These are phyloP conservation scores for Endoconidiophora polonica DNA, from an alignment of 2,329 filamentous ascomycete genomes.

Conservation along the genomic window DNA sequence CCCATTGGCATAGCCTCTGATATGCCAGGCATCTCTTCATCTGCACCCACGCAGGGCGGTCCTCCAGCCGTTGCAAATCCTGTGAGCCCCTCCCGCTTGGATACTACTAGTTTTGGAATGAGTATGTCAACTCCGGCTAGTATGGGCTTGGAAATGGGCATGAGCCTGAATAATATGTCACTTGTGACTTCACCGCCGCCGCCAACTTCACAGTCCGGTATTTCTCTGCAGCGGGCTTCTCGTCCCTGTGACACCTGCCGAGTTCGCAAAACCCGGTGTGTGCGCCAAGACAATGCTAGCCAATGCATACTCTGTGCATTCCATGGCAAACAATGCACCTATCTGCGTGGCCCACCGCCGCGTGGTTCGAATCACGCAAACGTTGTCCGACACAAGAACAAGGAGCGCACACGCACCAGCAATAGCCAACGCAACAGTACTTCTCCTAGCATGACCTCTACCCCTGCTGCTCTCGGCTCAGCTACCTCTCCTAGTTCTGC, in stretches of 20 bases:
- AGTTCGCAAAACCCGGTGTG: slow-evolving; percentile 48
- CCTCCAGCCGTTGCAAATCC: neutral
- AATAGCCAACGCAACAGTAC: slow-evolving; percentile 10
- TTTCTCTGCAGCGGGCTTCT: slow-evolving; percentile 8
- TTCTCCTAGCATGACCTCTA: slow-evolving; percentile 1
- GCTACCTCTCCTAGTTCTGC: slow-evolving; percentile 1
- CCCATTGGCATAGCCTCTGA: neutral
- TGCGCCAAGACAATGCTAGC: slow-evolving; percentile 40
- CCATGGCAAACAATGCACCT: slow-evolving; percentile 51
- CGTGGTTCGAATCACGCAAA: slow-evolving; percentile 17
- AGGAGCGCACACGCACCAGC: slow-evolving; percentile 12
- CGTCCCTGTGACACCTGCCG: slow-evolving; percentile 49
- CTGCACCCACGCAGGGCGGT: neutral
- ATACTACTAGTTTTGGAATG: neutral
- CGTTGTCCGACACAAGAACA: slow-evolving; percentile 16
- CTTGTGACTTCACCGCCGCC: slow-evolving; percentile 2
- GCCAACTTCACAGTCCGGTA: neutral
- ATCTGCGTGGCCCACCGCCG: slow-evolving; percentile 28
- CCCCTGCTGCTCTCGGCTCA: slow-evolving; percentile 12
- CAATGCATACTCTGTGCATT: slow-evolving; percentile 49
- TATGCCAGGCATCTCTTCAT: neutral
- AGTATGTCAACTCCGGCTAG: neutral
- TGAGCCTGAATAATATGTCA: slow-evolving; percentile 2
- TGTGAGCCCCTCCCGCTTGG: neutral
- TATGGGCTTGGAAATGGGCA: slow-evolving; percentile 3